Evolutionary conservation across 768 basidiomycete species (phyloP), one percentile per base, ranked within the genome.

Genomic region (Phylloporus sp.): DNA sequence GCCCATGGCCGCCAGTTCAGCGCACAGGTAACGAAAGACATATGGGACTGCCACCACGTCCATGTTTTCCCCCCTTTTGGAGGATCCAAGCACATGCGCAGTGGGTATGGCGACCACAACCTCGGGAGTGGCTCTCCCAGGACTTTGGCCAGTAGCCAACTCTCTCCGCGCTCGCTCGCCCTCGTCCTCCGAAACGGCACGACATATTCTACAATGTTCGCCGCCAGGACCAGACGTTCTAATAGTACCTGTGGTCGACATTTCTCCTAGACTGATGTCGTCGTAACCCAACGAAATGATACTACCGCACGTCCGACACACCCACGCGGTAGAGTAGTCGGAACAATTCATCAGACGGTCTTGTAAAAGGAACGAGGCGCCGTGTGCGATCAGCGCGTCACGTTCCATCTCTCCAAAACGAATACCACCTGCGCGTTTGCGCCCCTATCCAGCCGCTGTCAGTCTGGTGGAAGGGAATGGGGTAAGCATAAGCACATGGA

Each of bases 321-420:
- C 95, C 97, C 97, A 99, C 4, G 97, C 91, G 0, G 94, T 98
- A 24, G 97, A 97, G 71, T 98, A 99, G 72, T 99, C 97, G 24
- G 95, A 98, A 67, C 97, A 99, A 73, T 99, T 99, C 97, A 99
- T 98, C 66, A 99, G 74, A 51, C 97, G 80, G 72, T 99, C 97
- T 76, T 99, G 97, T 22, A 99, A 82, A 35, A 99, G 79, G 85
- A 97, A 99, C 2, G 95, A 94, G 13, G 97, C 97, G 40, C 97
- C 97, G 70, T 99, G 97, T 4, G 97, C 97, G 59, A 99, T 95
- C 46, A 99, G 80, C 11, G 97, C 97, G 67, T 99, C 97, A 47
- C 97, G 89, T 71, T 99, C 97, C 97, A 99, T 99, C 75, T 99
- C 97, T 61, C 97, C 97, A 67, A 99, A 98, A 49, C 97, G 94